Base-by-base conservation (phyloP, 1,139 yeast genomes). In the Suhomyces anneliseae region DNA sequence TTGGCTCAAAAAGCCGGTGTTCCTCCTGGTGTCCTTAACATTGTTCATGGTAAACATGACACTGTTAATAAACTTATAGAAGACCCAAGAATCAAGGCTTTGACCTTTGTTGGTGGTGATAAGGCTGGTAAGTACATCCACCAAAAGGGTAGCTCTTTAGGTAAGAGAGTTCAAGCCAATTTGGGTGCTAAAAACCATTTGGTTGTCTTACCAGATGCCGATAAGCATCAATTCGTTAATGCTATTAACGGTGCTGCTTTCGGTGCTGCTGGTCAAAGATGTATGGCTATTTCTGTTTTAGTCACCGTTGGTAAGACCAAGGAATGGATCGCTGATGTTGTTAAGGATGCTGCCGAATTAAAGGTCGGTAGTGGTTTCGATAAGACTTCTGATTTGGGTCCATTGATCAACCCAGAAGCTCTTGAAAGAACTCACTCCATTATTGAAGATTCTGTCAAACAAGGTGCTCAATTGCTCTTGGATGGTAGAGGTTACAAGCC, bases 181-280 rank as follows among this genome's bases (percentile, higher is more conserved):
- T 71, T 85, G 60, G 92, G 90, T 34, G 92, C 92, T 40, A 85
- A 85, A 69, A 85, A 85, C 71, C 92, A 85, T 65, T 81, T 86
- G 62, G 81, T 85, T 44, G 81, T 85, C 32, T 75, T 83, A 54
- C 90, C 90, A 8, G 92, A 85, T 59, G 90, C 92, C 33, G 79
- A 83, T 68, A 82, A 81, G 64, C 66, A 70, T 53, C 87, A 82
- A 55, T 82, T 87, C 48, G 69, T 86, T 54, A 83, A 82, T 61
- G 85, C 89, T 27, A 69, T 85, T 39, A 83, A 76, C 47, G 92
- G 92, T 40, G 90, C 93, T 39, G 89, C 90, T 24, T 86, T 87
- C 59, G 93, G 93, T 37, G 93, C 93, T 50, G 92, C 92, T 34
- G 93, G 93, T 50, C 92, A 85, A 71, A 79, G 93, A 65, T 85